A percentile compares a stretch with the other conserved stretches of the same genome.
These are phyloP conservation scores for Benincasa hispida DNA, from an alignment of 306 rosid genomes.

Conservation along the genomic window DNA sequence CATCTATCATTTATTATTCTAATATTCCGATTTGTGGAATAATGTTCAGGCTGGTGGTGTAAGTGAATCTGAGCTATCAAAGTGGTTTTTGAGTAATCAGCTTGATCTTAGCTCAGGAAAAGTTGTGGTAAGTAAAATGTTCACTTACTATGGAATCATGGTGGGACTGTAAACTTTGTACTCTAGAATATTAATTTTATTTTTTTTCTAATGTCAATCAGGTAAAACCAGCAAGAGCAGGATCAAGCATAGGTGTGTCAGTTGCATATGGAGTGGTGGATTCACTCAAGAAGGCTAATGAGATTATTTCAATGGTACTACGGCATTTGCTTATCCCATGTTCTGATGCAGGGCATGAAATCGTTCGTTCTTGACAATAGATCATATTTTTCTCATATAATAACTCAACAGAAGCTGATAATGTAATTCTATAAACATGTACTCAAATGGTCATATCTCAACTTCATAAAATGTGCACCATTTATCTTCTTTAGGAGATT, in stretches of 20 bases:
- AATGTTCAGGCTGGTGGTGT: slow-evolving; percentile 43
- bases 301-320: slow-evolving; percentile 63
- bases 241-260: slow-evolving; percentile 86
- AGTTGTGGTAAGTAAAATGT: slow-evolving; percentile 73
- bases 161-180: slow-evolving; percentile 8
- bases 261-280: slow-evolving; percentile 86
- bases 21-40: slow-evolving; percentile 18
- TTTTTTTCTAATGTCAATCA: slow-evolving; percentile 15
- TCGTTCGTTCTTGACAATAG: neutral
- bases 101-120: slow-evolving; percentile 55
- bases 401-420: neutral
- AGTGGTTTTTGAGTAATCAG: slow-evolving; percentile 63
- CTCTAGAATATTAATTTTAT: neutral
- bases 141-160: neutral
- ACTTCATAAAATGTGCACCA: slow-evolving; percentile 8
- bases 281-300: slow-evolving; percentile 54
- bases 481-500: slow-evolving; percentile 51
- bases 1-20: neutral
- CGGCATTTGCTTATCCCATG: slow-evolving; percentile 4
- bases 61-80: slow-evolving; percentile 42
- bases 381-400: neutral
- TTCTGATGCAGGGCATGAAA: neutral
- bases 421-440: neutral
- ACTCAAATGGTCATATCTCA: neutral
- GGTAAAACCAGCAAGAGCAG: slow-evolving; percentile 93